Evolutionary conservation across 2,329 filamentous ascomycete genomes (phyloP).

Genomic region (Calonectria pseudoreteaudii): DNA sequence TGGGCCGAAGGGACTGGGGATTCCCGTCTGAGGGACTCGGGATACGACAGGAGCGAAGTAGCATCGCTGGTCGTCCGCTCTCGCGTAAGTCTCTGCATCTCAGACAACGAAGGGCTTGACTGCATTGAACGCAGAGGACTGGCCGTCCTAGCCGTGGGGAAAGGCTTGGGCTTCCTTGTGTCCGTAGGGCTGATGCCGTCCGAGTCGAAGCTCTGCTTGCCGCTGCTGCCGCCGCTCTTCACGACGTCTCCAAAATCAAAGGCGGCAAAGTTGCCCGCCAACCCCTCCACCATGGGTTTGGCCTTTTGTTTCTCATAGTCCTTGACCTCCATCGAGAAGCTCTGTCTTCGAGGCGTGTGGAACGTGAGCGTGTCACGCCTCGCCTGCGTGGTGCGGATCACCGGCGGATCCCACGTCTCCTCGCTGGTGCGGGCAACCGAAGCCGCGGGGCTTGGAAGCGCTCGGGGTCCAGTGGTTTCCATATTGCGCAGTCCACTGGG

Average conservation of each 20-base stretch:
- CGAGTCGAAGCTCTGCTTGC: constrained; percentile 30
- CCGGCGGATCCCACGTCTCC: constrained; percentile 52
- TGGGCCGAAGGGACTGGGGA: constrained; percentile 13
- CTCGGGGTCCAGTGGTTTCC: constrained; percentile 43
- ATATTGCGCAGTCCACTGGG: constrained; percentile 44
- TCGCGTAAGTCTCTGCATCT: constrained; percentile 33
- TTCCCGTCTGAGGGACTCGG: constrained; percentile 9
- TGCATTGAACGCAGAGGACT: constrained; percentile 42
- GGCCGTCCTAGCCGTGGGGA: constrained; percentile 36
- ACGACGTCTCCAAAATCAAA: constrained; percentile 53
- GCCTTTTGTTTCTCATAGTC: constrained; percentile 34
- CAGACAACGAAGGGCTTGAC: constrained; percentile 37
- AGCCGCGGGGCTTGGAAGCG: constrained; percentile 57
- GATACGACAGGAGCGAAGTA: constrained; percentile 33
- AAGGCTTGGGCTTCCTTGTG: constrained; percentile 27
- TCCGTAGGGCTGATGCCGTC: constrained; percentile 37
- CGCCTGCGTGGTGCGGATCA: constrained; percentile 61
- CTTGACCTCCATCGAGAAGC: constrained; percentile 62
- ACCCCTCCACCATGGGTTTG: constrained; percentile 46
- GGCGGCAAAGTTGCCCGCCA: constrained; percentile 52
- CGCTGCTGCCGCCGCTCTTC: constrained; percentile 33
- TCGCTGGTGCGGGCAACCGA: constrained; percentile 56
- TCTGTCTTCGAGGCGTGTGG: constrained; percentile 57
- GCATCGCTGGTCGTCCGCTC: constrained; percentile 40
- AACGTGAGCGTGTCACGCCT: constrained; percentile 64